A percentile compares a stretch with the other conserved stretches of the same genome.
Conservation (phyloP, 768 basidiomycete genomes). For the Tricholoma saponaceum region DNA sequence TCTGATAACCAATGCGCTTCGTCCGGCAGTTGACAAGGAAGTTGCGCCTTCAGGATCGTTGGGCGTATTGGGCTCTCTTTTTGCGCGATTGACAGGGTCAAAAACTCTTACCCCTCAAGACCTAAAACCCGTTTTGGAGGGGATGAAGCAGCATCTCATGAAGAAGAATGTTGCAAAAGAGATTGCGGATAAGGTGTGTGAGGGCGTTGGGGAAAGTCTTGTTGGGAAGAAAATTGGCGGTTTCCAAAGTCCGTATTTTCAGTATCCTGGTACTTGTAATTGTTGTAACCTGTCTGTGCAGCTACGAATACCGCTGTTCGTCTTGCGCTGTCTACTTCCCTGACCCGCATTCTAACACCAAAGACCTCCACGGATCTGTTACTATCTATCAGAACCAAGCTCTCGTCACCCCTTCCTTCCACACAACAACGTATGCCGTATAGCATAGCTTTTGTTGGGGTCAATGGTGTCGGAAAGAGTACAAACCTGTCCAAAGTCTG, state of each 20-base stretch:
- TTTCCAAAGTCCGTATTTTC: slow-evolving; percentile 66
- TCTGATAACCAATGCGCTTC: slow-evolving; percentile 58
- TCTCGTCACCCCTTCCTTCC: slow-evolving; percentile 68
- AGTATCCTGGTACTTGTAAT: slow-evolving; percentile 5
- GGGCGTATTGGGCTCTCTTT: slow-evolving; percentile 71
- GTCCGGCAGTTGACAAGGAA: slow-evolving; percentile 32
- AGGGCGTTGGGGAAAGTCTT: slow-evolving; percentile 86
- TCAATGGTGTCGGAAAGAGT: slow-evolving; percentile 98
- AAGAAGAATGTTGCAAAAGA: slow-evolving; percentile 97
- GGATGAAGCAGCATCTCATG: slow-evolving; percentile 98
- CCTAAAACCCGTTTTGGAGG: slow-evolving; percentile 81
- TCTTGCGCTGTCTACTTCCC: slow-evolving; percentile 73
- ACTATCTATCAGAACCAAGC: slow-evolving; percentile 87
- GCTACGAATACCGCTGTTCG: slow-evolving; percentile 85
- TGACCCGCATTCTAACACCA: slow-evolving; percentile 93
- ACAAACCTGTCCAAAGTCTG: slow-evolving; percentile 98
- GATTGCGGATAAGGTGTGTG: slow-evolving; percentile 92
- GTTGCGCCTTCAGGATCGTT: slow-evolving; percentile 40
- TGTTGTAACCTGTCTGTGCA: slow-evolving; percentile 23
- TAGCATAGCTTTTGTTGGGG: slow-evolving; percentile 93
- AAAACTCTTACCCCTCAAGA: slow-evolving; percentile 82
- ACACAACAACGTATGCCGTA: slow-evolving; percentile 82
- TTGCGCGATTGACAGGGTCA: slow-evolving; percentile 81
- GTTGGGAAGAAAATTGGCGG: slow-evolving; percentile 90
- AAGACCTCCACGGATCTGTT: slow-evolving; percentile 97